phyloP scores from a whole-genome alignment of 1,284 basidiomycete genomes.

The Apiotrichum siamense region DNA sequence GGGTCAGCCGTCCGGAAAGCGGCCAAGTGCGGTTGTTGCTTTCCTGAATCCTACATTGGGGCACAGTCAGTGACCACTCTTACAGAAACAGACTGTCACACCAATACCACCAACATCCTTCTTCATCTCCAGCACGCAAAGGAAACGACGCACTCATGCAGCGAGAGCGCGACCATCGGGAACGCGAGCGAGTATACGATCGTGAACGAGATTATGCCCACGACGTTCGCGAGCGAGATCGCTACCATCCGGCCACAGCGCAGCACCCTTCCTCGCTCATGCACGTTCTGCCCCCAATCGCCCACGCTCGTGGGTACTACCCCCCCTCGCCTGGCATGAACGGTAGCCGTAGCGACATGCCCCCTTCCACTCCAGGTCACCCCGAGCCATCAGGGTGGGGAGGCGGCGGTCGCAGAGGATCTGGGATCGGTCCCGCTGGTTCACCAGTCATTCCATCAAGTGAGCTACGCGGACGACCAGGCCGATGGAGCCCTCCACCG shows the following conservation, averaged over 20 bases:
- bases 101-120: not conserved
- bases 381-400: not conserved
- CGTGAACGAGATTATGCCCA: conserved; percentile 8
- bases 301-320: not conserved
- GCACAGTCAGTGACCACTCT: no score
- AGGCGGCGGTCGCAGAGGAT: not conserved
- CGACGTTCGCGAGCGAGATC: conserved; percentile 4
- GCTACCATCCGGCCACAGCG: conserved; percentile 4
- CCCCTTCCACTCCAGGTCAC: not conserved
- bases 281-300: conserved; percentile 19
- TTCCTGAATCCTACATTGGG: no score
- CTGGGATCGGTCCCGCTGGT: not conserved
- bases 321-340: not conserved
- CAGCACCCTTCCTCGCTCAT: conserved; percentile 10
- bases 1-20: no score
- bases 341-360: not conserved
- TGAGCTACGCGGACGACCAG: not conserved
- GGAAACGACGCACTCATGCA: not conserved
- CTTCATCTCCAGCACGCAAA: not conserved
- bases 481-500: not conserved
- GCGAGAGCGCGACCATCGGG: conserved; percentile 8
- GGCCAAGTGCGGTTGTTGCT: no score
- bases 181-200: conserved; percentile 7
- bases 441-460: not conserved
- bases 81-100: no score